Percentiles rank a stretch among this genome's conserved stretches.
Conservation (phyloP, 148 eudicot genomes). For the Heliamphora exappendiculata region DNA sequence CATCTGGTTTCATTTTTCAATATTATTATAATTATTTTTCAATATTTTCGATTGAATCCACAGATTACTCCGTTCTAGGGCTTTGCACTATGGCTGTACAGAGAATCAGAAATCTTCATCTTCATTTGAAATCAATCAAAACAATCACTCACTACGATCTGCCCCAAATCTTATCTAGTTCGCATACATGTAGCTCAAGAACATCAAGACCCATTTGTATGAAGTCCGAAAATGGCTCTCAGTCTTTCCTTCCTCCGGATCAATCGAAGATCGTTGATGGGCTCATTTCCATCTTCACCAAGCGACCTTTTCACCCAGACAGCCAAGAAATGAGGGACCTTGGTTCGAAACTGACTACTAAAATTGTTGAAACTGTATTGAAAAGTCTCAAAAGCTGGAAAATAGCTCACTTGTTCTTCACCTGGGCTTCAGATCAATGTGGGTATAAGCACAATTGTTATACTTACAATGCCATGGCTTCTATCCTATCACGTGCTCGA, state of each 20-base stretch:
- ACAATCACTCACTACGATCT: too few relatives aligned
- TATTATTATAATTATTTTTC: too few relatives aligned
- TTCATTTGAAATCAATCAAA: not conserved
- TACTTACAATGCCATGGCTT: conserved; percentile 65
- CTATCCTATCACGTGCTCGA: conserved; percentile 69
- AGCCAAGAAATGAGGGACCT: conserved; percentile 31
- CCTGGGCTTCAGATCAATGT: conserved; percentile 54
- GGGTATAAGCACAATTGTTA: conserved; percentile 67
- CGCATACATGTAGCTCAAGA: not conserved
- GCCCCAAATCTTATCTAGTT: not conserved
- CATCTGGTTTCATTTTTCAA: too few relatives aligned
- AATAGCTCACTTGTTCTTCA: conserved; percentile 46
- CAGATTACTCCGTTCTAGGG: too few relatives aligned
- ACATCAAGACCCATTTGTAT: not conserved
- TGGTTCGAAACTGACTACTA: conserved; percentile 39
- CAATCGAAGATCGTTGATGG: conserved; percentile 13
- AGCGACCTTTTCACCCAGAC: conserved; percentile 14
- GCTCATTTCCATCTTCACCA: conserved; percentile 47
- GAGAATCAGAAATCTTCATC: not conserved
- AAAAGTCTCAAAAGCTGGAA: conserved; percentile 46
- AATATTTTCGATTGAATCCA: too few relatives aligned
- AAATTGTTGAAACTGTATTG: conserved; percentile 53
- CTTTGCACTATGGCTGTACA: not conserved
- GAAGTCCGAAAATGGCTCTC: not conserved
- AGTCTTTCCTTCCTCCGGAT: conserved; percentile 1